Percentiles rank a stretch among this genome's conserved stretches.
These are phyloP conservation scores for Syzygium aqueum DNA, from an alignment of 345 rosid species.

Conservation along the genomic window DNA sequence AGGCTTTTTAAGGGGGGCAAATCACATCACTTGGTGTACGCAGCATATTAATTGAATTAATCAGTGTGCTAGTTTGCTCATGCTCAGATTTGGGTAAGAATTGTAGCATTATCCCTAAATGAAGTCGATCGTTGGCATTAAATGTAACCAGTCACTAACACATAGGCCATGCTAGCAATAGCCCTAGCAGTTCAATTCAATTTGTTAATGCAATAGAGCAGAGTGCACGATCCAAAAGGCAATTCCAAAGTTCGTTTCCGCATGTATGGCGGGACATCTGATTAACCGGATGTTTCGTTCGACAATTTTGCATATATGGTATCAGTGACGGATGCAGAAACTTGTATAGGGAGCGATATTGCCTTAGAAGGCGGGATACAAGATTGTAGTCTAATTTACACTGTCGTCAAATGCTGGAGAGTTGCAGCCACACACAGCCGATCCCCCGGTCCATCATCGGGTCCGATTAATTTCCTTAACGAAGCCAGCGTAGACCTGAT, in stretches of 20 bases:
- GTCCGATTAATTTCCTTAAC: neutral
- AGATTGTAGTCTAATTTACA: neutral
- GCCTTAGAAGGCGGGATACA: neutral
- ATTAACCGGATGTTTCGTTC: neutral
- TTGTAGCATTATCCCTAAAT: neutral
- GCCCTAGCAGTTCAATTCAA: neutral
- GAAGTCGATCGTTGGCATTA: neutral
- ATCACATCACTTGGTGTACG: too few relatives aligned
- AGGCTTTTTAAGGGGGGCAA: neutral
- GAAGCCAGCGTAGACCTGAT: neutral
- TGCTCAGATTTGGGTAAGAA: neutral
- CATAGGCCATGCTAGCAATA: neutral
- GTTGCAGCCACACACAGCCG: neutral
- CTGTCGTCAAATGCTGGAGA: neutral
- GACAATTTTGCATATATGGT: neutral
- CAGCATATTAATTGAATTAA: neutral
- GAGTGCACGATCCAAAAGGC: neutral
- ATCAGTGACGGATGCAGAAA: neutral
- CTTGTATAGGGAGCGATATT: neutral
- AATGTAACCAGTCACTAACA: neutral
- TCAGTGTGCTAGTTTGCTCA: neutral
- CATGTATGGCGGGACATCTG: neutral
- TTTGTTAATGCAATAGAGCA: neutral
- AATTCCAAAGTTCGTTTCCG: neutral
- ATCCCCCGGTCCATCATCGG: neutral